Percentiles rank a stretch among this genome's conserved stretches.
Evolutionary conservation across 371 early-diverging fungal species (phyloP).

Genomic region (Apophysomyces sp.): DNA sequence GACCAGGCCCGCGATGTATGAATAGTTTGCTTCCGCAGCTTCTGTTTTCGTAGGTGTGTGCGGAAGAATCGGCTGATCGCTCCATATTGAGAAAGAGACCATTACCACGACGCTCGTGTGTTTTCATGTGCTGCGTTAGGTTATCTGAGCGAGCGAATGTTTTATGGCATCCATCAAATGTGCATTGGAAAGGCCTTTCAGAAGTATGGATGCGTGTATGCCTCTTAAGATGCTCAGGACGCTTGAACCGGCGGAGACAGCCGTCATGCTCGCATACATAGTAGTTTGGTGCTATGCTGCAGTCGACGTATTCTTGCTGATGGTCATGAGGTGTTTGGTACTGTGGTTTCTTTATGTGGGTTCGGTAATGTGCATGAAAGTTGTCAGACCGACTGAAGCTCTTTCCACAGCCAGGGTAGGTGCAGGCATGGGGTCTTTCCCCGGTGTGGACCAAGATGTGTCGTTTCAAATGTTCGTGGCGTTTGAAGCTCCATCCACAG

Average conservation of each 20-base stretch:
- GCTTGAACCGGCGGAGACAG: constrained; percentile 62
- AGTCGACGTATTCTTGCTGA: not conserved
- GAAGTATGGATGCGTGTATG: constrained; percentile 82
- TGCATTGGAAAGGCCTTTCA: constrained; percentile 70
- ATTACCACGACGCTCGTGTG: constrained; percentile 36
- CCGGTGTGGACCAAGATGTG: constrained; percentile 65
- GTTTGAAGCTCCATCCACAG: constrained; percentile 59
- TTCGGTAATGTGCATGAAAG: constrained; percentile 45
- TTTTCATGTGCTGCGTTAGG: constrained; percentile 55
- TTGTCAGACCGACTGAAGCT: constrained; percentile 70
- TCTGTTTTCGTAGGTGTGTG: not conserved
- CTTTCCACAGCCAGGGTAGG: constrained; percentile 55
- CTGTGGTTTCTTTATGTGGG: constrained; percentile 26
- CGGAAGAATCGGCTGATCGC: not conserved
- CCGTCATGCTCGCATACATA: not conserved
- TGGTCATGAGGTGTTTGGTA: not conserved
- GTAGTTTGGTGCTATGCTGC: not conserved
- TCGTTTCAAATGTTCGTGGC: constrained; percentile 77
- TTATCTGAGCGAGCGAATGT: constrained; percentile 78
- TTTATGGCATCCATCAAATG: constrained; percentile 65
- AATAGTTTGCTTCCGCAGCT: no score
- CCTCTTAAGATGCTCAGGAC: constrained; percentile 82
- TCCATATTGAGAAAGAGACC: not conserved
- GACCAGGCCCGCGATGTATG: no score
- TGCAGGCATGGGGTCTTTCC: constrained; percentile 59